Percentiles rank a stretch among this genome's conserved stretches.
phyloP scores from a whole-genome alignment of 352 stramenopile species.

The Pythium phragmiticola region DNA sequence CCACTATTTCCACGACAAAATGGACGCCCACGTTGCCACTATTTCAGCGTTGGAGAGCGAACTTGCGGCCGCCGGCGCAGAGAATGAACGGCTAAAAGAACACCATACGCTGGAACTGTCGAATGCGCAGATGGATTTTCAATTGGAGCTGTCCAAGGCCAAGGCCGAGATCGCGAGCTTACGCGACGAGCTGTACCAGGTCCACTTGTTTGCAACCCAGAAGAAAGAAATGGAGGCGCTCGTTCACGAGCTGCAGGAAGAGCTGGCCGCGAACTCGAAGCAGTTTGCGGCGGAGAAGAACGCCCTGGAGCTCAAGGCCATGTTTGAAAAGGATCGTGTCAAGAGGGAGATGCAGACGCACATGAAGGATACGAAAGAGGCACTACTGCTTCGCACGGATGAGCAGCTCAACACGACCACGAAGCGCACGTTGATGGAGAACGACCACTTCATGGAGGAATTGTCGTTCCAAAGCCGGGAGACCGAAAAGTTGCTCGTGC shows the following conservation, averaged over 20 bases:
- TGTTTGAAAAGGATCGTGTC: constrained; percentile 61
- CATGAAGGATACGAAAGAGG: constrained; percentile 54
- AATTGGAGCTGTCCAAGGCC: constrained; percentile 23
- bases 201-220: constrained; percentile 53
- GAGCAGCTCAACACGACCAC: constrained; percentile 68
- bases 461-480: constrained; percentile 70
- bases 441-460: constrained; percentile 74
- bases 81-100: constrained; percentile 22
- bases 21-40: constrained; percentile 73
- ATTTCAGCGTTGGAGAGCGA: constrained; percentile 62
- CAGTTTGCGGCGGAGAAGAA: constrained; percentile 36
- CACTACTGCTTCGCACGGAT: constrained; percentile 53
- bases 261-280: constrained; percentile 27
- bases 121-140: constrained; percentile 13
- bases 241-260: constrained; percentile 37
- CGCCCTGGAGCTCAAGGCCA: constrained; percentile 55
- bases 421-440: constrained; percentile 80
- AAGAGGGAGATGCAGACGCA: constrained; percentile 70
- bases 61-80: constrained; percentile 23
- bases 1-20: constrained; percentile 84
- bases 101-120: constrained; percentile 23
- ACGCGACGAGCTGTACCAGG: constrained; percentile 39
- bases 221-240: constrained; percentile 49
- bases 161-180: constrained; percentile 27
- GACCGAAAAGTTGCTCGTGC: constrained; percentile 64